Evolutionary conservation across 169 alveolate genomes (phyloP).

Genomic region (Cryptosporidium canis): DNA sequence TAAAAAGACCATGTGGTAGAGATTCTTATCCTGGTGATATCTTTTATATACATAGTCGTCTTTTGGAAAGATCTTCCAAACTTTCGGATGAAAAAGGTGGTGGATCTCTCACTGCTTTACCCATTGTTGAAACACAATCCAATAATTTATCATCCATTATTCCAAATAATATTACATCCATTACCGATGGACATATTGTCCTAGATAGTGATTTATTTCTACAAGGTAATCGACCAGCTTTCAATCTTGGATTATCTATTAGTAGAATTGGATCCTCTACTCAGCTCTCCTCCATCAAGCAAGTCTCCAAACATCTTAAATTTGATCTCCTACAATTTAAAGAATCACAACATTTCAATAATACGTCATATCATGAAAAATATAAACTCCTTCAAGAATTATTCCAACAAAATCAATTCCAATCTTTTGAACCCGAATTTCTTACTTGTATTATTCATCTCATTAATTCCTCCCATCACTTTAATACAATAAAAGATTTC

Average conservation of each 20-base stretch:
- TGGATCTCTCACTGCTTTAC: constrained; percentile 97
- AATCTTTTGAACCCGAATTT: not conserved
- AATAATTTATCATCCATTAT: constrained; percentile 98
- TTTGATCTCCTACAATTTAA: not conserved
- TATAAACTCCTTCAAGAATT: not conserved
- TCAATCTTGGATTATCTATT: constrained; percentile 97
- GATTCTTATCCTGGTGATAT: constrained; percentile 98
- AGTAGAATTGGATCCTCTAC: constrained; percentile 97
- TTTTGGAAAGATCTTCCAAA: constrained; percentile 97
- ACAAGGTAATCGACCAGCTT: constrained; percentile 98
- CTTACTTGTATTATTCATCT: not conserved
- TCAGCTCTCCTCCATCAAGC: constrained; percentile 90
- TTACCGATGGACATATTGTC: constrained; percentile 97
- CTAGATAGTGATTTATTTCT: constrained; percentile 96
- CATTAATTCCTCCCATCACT: not conserved
- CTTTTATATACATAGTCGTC: constrained; percentile 95
- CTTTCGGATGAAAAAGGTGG: constrained; percentile 91
- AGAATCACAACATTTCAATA: constrained; percentile 9
- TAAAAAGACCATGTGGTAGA: constrained; percentile 96
- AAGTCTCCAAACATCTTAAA: constrained; percentile 62
- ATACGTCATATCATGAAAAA: not conserved
- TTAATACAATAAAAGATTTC: not conserved
- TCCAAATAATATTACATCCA: constrained; percentile 97
- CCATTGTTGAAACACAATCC: constrained; percentile 98
- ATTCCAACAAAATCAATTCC: constrained; percentile 21